Evolutionary conservation across 2,329 filamentous ascomycete species (phyloP).

Genomic region (Trichoderma sp.): DNA sequence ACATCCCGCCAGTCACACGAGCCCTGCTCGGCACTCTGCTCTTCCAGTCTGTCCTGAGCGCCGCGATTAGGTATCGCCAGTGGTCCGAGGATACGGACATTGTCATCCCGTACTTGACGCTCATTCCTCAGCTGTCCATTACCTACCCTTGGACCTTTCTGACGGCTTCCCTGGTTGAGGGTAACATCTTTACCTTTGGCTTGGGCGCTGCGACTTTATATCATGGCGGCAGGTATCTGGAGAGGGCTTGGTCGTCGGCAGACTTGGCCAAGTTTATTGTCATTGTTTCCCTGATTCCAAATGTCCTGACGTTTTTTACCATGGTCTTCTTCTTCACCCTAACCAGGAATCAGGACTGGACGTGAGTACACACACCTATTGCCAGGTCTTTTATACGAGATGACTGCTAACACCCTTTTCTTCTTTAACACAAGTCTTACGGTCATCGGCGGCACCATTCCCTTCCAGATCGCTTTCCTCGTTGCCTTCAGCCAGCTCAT

Average conservation of each 20-base stretch:
- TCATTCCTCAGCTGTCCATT: slow-evolving; percentile 79
- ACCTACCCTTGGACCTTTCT: slow-evolving; percentile 92
- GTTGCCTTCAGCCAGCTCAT: slow-evolving; percentile 97
- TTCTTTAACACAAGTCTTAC: slow-evolving; percentile 59
- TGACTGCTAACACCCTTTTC: neutral
- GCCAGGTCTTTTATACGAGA: neutral
- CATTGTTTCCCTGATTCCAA: slow-evolving; percentile 75
- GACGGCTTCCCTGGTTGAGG: slow-evolving; percentile 83
- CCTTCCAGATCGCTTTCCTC: slow-evolving; percentile 88
- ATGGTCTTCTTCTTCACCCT: slow-evolving; percentile 72
- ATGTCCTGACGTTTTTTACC: slow-evolving; percentile 68
- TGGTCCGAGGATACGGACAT: slow-evolving; percentile 62
- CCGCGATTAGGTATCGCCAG: slow-evolving; percentile 69
- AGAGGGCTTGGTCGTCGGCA: slow-evolving; percentile 88
- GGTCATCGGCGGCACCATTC: slow-evolving; percentile 82
- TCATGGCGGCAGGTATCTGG: slow-evolving; percentile 90
- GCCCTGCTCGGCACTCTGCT: slow-evolving; percentile 72
- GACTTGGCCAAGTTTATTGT: slow-evolving; percentile 90
- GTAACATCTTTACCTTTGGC: slow-evolving; percentile 81
- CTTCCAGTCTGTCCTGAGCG: slow-evolving; percentile 77
- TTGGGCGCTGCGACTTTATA: slow-evolving; percentile 78
- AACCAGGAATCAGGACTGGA: slow-evolving; percentile 63
- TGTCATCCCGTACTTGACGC: slow-evolving; percentile 79
- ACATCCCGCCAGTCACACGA: slow-evolving; percentile 88
- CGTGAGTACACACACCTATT: slow-evolving; percentile 51